Percentiles rank a stretch among this genome's conserved stretches.
Conservation (phyloP, 306 rosid genomes). For the Quercus robur region DNA sequence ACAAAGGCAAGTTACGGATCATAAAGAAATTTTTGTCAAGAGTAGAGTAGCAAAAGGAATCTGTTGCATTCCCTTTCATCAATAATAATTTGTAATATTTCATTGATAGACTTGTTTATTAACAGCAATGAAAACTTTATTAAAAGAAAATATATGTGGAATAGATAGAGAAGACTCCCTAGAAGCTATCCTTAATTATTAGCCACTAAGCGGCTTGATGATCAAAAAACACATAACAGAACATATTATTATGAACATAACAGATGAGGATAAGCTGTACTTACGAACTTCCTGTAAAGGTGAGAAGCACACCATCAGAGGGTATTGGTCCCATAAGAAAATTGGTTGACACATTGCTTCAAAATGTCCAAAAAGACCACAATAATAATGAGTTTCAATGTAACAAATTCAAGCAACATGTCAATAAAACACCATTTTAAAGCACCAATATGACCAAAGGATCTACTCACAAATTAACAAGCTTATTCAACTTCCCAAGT, state of each 20-base stretch:
- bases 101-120: background rate
- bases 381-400: slow-evolving; percentile 1
- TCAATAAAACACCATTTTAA: background rate
- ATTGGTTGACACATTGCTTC: slow-evolving; percentile 84
- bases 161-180: background rate
- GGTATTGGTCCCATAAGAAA: slow-evolving; percentile 97
- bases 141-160: background rate
- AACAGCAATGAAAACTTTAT: background rate
- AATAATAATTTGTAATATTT: background rate
- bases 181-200: background rate
- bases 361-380: slow-evolving; percentile 22
- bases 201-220: background rate
- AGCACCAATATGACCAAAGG: background rate
- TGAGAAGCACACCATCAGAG: slow-evolving; percentile 73
- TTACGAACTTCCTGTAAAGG: slow-evolving; percentile 80
- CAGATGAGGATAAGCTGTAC: slow-evolving; percentile 32
- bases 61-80: background rate
- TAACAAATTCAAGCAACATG: background rate
- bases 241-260: slow-evolving; percentile 8
- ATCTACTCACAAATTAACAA: slow-evolving; percentile 59
- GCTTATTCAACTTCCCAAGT: slow-evolving; percentile 76
- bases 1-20: background rate
- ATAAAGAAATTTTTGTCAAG: background rate
- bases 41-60: background rate
- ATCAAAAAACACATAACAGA: slow-evolving; percentile 5